Conservation (phyloP, 2,329 filamentous ascomycete genomes). For the Pseudofabraea citricarpa region DNA sequence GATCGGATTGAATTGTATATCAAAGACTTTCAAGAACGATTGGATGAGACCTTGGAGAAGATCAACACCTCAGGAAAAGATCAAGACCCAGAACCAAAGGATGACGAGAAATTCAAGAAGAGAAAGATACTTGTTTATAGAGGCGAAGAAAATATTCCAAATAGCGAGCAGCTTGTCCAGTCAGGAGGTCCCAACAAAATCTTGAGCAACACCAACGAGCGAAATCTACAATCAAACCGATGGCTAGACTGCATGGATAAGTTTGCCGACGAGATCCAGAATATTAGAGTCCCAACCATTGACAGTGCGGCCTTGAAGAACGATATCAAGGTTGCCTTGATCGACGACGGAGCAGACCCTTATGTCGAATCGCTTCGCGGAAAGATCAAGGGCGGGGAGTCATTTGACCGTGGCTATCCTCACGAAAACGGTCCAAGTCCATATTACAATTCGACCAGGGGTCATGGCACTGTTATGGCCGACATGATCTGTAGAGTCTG, state of each 20-base stretch:
- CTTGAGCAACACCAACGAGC: background rate
- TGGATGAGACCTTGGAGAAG: conserved; percentile 10
- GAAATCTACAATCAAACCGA: background rate
- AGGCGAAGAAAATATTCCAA: background rate
- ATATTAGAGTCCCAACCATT: conserved; percentile 21
- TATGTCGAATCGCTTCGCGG: conserved; percentile 18
- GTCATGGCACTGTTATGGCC: conserved; percentile 29
- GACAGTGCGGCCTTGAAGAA: conserved; percentile 8
- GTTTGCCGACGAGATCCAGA: conserved; percentile 16
- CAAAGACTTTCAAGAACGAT: conserved; percentile 11
- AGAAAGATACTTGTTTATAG: background rate
- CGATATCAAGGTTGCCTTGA: conserved; percentile 29
- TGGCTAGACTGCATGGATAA: conserved; percentile 18
- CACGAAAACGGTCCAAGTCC: conserved; percentile 7
- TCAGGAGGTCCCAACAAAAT: background rate
- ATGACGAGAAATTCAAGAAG: background rate
- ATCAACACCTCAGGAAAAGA: conserved; percentile 1
- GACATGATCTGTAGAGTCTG: conserved; percentile 22
- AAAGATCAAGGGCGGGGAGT: conserved; percentile 22
- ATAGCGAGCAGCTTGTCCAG: background rate
- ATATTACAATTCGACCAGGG: conserved; percentile 24
- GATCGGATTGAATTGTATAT: conserved; percentile 12
- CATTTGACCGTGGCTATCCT: conserved; percentile 17
- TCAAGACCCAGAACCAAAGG: background rate
- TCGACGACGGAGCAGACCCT: conserved; percentile 34